Evolutionary conservation across 192 early-diverging fungal species (phyloP).

Genomic region (Backusella tarrabulga): DNA sequence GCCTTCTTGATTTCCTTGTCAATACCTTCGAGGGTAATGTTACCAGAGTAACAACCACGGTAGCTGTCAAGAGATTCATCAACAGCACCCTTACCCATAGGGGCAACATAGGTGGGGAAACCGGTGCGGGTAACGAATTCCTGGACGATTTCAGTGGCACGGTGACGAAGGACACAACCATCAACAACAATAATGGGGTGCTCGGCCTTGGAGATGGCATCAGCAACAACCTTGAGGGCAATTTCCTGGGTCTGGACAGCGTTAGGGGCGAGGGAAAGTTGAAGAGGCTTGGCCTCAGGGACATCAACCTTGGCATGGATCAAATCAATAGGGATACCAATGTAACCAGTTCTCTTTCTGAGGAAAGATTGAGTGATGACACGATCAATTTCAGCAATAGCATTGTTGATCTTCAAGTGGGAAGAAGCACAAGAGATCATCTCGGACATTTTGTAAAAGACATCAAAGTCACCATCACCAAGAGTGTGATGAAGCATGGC

Average conservation of each 20-base stretch:
- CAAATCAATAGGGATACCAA: slow-evolving; percentile 46
- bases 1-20: slow-evolving; percentile 31
- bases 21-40: slow-evolving; percentile 34
- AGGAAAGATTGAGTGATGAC: slow-evolving; percentile 22
- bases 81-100: slow-evolving; percentile 48
- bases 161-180: slow-evolving; percentile 39
- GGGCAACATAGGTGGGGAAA: slow-evolving; percentile 43
- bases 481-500: slow-evolving; percentile 50
- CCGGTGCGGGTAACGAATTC: slow-evolving; percentile 29
- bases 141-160: slow-evolving; percentile 14
- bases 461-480: slow-evolving; percentile 47
- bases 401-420: slow-evolving; percentile 28
- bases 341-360: slow-evolving; percentile 28
- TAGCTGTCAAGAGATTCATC: slow-evolving; percentile 29
- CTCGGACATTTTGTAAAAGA: slow-evolving; percentile 41
- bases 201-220: slow-evolving; percentile 30
- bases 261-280: slow-evolving; percentile 25
- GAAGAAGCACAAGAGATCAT: slow-evolving; percentile 42
- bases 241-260: slow-evolving; percentile 22
- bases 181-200: slow-evolving; percentile 45
- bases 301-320: slow-evolving; percentile 19
- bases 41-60: slow-evolving; percentile 42
- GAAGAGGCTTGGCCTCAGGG: slow-evolving; percentile 23
- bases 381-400: slow-evolving; percentile 41
- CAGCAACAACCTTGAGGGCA: slow-evolving; percentile 34